These are phyloP conservation scores for Podospora sp. DNA, from an alignment of 495 filamentous ascomycete genomes.

Conservation along the genomic window DNA sequence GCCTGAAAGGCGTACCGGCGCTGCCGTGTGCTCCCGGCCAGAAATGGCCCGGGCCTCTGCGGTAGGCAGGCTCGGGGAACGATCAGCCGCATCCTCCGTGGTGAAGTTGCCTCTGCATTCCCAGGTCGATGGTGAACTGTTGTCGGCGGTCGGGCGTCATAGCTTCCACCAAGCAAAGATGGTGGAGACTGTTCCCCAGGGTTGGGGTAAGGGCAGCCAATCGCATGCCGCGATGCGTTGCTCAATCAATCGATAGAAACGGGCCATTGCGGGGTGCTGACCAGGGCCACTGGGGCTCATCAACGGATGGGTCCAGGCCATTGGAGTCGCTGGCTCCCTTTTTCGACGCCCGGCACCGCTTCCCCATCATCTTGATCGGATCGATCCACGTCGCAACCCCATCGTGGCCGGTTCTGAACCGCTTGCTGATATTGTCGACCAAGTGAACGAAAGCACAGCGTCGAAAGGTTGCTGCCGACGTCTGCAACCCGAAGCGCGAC, in stretches of 20 bases:
- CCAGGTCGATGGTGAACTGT: not conserved
- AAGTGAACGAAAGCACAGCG: not conserved
- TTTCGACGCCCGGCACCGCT: slow-evolving; percentile 1
- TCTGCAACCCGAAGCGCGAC: not conserved
- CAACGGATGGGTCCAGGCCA: slow-evolving; percentile 10
- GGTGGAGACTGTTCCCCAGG: slow-evolving; percentile 1
- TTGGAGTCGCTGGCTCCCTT: slow-evolving; percentile 4
- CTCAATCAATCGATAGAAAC: not conserved
- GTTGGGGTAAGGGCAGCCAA: slow-evolving; percentile 9
- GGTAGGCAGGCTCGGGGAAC: slow-evolving; percentile 26
- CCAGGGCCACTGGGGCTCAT: not conserved
- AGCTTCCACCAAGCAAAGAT: slow-evolving; percentile 6
- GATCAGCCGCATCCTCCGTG: slow-evolving; percentile 39
- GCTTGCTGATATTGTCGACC: not conserved
- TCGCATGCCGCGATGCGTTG: not conserved
- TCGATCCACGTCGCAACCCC: slow-evolving; percentile 14
- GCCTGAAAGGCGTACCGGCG: slow-evolving; percentile 77
- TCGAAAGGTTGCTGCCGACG: not conserved
- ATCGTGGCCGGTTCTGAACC: not conserved
- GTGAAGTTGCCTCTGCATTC: slow-evolving; percentile 18
- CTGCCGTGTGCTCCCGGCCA: slow-evolving; percentile 37
- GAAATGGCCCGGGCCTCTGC: slow-evolving; percentile 14
- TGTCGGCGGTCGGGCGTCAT: slow-evolving; percentile 13
- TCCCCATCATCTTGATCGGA: slow-evolving; percentile 6
- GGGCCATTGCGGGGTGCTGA: not conserved